Evolutionary conservation across 179 eudicot genomes (phyloP).

Genomic region (Silene noctiflora): DNA sequence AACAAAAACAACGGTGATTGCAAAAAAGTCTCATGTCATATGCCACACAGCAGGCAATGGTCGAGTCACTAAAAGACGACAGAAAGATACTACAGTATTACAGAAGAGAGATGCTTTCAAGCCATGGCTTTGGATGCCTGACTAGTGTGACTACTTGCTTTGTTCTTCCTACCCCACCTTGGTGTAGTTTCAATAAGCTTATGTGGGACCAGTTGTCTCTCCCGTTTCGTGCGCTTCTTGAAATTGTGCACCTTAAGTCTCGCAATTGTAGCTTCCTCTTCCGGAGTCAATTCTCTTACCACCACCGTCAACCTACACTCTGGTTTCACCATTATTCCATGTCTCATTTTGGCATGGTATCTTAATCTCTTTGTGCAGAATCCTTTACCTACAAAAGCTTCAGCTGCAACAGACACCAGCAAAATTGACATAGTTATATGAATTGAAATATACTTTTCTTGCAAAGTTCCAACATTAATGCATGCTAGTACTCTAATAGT

Average conservation of each 20-base stretch:
- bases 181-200: slow-evolving; percentile 74
- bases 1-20: not conserved
- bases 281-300: slow-evolving; percentile 74
- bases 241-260: slow-evolving; percentile 65
- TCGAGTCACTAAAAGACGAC: not conserved
- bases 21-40: not conserved
- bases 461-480: not conserved
- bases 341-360: slow-evolving; percentile 66
- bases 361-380: slow-evolving; percentile 47
- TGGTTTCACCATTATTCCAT: slow-evolving; percentile 59
- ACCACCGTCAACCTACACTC: slow-evolving; percentile 89
- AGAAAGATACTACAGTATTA: not conserved
- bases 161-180: slow-evolving; percentile 68
- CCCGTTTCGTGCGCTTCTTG: slow-evolving; percentile 63
- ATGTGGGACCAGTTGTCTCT: slow-evolving; percentile 67
- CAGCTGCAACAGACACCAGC: slow-evolving; percentile 47
- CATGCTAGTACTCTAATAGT: not conserved
- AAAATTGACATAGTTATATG: not conserved
- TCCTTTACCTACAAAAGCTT: slow-evolving; percentile 90
- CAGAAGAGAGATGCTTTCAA: slow-evolving; percentile 20
- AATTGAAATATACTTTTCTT: not conserved
- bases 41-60: too few species aligned
- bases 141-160: slow-evolving; percentile 16
- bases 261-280: slow-evolving; percentile 83
- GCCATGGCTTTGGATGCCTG: slow-evolving; percentile 11